A percentile compares a stretch with the other conserved stretches of the same genome.
phyloP scores from a whole-genome alignment of 2,329 filamentous ascomycete genomes.

The Colletotrichum theobromicola region DNA sequence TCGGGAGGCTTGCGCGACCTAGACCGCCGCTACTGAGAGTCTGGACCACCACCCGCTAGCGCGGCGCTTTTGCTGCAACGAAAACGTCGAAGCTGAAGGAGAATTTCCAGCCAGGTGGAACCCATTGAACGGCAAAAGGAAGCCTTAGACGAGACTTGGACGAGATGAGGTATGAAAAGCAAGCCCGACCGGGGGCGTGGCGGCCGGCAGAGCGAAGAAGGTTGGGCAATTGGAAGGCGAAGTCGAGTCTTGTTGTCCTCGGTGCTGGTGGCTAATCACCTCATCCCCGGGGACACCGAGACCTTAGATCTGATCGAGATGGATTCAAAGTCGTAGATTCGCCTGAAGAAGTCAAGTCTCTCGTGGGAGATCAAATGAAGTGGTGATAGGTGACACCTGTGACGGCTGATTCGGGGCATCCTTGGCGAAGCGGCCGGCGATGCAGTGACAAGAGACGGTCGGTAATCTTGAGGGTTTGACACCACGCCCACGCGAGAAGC shows the following conservation, averaged over 20 bases:
- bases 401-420: not conserved
- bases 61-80: not conserved
- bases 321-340: not conserved
- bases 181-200: not conserved
- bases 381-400: not conserved
- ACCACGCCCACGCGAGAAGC: not conserved
- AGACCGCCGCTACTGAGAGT: not conserved
- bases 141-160: not conserved
- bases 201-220: not conserved
- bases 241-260: not conserved
- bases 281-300: not conserved
- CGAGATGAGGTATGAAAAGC: not conserved
- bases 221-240: not conserved
- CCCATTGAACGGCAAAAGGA: not conserved
- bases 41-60: not conserved
- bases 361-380: not conserved
- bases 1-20: not conserved
- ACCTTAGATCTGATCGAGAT: not conserved
- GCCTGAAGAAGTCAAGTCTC: not conserved
- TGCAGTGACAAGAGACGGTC: not conserved
- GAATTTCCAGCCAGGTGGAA: not conserved
- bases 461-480: not conserved
- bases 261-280: not conserved
- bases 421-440: not conserved
- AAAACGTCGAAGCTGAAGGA: slow-evolving; percentile 15